Conservation (phyloP, 495 filamentous ascomycete species). For the Lasiosphaeriaceae sp. region DNA sequence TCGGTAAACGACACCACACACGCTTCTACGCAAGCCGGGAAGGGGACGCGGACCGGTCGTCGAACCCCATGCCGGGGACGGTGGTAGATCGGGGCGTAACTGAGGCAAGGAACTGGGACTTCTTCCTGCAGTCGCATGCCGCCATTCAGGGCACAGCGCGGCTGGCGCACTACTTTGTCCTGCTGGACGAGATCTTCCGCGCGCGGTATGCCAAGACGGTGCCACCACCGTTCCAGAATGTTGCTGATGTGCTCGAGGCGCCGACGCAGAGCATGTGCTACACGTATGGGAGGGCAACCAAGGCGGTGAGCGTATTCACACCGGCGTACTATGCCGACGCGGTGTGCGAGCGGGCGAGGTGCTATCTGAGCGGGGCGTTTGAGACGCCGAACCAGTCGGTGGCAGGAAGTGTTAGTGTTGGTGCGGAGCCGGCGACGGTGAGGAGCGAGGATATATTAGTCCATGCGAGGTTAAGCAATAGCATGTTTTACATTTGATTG, state of each 20-base stretch:
- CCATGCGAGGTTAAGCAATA: no score
- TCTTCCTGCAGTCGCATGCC: conserved; percentile 74
- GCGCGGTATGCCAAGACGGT: conserved; percentile 10
- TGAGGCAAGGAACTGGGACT: conserved; percentile 64
- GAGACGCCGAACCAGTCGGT: no score
- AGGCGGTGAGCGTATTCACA: conserved; percentile 66
- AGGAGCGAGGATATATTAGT: no score
- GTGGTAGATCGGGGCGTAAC: conserved; percentile 79
- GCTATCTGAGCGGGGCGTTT: no score
- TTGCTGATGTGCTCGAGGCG: conserved; percentile 53
- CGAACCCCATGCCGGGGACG: conserved; percentile 65
- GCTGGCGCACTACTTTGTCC: conserved; percentile 68
- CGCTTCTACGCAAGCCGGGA: conserved; percentile 59
- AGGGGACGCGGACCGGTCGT: conserved; percentile 3
- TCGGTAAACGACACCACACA: conserved; percentile 81
- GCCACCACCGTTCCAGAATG: conserved; percentile 18
- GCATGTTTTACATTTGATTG: no score
- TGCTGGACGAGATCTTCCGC: conserved; percentile 65
- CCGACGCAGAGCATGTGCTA: conserved; percentile 69
- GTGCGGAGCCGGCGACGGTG: no score
- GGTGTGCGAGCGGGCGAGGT: conserved; percentile 56
- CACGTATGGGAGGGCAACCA: conserved; percentile 67
- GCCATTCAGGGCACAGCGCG: conserved; percentile 78
- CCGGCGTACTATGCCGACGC: conserved; percentile 76
- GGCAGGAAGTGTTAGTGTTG: no score